phyloP scores from a whole-genome alignment of 306 rosid species.

The Sesbania bispinosa region DNA sequence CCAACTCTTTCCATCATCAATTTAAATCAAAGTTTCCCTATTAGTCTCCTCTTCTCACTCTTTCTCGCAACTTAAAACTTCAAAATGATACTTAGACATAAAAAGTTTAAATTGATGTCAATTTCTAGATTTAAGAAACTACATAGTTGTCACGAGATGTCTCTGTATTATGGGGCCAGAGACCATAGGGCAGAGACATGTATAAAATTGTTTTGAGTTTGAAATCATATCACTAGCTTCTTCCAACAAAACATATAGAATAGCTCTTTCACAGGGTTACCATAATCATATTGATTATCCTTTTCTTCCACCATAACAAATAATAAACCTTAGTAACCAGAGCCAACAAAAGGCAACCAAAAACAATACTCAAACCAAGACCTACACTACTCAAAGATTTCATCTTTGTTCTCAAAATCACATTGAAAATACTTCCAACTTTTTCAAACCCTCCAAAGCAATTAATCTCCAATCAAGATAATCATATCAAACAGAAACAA shows the following conservation, averaged over 20 bases:
- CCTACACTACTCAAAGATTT: slow-evolving; percentile 94
- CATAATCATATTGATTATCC: slow-evolving; percentile 56
- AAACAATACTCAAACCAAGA: slow-evolving; percentile 84
- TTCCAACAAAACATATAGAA: slow-evolving; percentile 93
- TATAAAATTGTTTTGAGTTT: not conserved
- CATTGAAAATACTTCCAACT: slow-evolving; percentile 39
- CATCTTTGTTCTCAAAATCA: slow-evolving; percentile 56
- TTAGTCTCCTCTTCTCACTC: not conserved
- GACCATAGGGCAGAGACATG: too few species aligned
- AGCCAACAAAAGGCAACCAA: slow-evolving; percentile 87
- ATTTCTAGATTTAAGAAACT: not conserved
- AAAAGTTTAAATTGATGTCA: not conserved
- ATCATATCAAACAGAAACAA: not conserved
- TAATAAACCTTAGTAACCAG: slow-evolving; percentile 92
- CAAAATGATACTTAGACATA: not conserved
- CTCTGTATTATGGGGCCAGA: not conserved
- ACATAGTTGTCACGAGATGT: not conserved
- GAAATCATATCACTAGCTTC: not conserved
- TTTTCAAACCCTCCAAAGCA: not conserved
- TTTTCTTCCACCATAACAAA: slow-evolving; percentile 95
- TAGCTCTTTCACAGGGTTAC: slow-evolving; percentile 69
- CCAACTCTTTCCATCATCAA: not conserved
- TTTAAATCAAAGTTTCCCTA: not conserved
- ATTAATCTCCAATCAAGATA: not conserved
- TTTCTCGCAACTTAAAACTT: not conserved